Evolutionary conservation across 305 asterid genomes (phyloP).

Genomic region (Salvia sclarea): DNA sequence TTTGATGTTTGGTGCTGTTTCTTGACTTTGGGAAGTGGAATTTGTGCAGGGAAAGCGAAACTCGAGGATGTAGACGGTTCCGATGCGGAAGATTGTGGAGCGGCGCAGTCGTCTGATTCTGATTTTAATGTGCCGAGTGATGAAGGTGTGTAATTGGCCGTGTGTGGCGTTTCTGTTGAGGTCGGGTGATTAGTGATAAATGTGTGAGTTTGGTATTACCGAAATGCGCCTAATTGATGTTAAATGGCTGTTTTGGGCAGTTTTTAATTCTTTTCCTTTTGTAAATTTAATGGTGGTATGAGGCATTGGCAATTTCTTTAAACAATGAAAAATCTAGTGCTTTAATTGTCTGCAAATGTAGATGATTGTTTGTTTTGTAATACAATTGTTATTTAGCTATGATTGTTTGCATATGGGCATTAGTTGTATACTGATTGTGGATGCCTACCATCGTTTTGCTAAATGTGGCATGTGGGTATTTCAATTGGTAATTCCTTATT

Average conservation of each 20-base stretch:
- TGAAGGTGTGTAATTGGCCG: slow-evolving; percentile 44
- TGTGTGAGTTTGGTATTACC: slow-evolving; percentile 11
- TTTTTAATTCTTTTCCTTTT: not conserved
- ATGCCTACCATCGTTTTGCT: not conserved
- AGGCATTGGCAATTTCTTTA: not conserved
- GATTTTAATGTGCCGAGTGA: slow-evolving; percentile 41
- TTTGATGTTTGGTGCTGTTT: slow-evolving; percentile 4
- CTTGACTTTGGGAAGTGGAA: slow-evolving; percentile 20
- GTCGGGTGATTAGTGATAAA: not conserved
- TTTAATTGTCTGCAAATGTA: not conserved
- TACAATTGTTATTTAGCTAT: not conserved
- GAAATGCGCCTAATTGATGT: not conserved
- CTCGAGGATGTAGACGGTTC: slow-evolving; percentile 39
- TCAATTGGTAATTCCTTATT: not conserved
- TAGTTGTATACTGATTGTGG: slow-evolving; percentile 3
- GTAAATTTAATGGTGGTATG: not conserved
- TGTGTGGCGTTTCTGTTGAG: slow-evolving; percentile 7
- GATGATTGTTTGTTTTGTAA: no score
- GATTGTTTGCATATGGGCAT: not conserved
- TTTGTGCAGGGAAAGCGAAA: slow-evolving; percentile 48
- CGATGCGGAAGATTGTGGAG: slow-evolving; percentile 42
- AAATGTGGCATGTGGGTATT: not conserved
- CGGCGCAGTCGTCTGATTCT: slow-evolving; percentile 43
- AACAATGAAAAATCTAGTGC: not conserved
- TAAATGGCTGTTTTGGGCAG: not conserved